Base-by-base conservation (phyloP, 176 grass and related monocot genomes). In the Chloris gayana region DNA sequence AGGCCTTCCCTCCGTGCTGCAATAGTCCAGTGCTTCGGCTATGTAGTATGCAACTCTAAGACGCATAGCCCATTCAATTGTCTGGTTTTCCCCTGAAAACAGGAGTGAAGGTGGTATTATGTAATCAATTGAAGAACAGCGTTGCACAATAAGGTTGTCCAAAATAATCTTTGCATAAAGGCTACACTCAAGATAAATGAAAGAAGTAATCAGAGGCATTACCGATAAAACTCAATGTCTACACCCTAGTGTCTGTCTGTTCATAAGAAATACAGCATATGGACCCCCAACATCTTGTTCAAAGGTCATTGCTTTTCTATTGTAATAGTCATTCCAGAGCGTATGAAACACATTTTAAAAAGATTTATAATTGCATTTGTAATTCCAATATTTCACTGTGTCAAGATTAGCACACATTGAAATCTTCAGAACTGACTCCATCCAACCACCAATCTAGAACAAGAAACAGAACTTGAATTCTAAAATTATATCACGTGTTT, bases 61-160 rank as follows among this genome's bases (percentile, higher is more conserved):
- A 25, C 97, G 97, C 97, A 99, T 99, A 70, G 97, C 93, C 97
- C 97, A 99, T 83, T 99, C 97, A 73, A 99, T 89, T 69, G 97
- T 91, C 87, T 99, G 97, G 54, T 91, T 96, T 91, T 99, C 97
- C 93, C 93, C 97, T 99, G 84, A 76, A 81, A 34, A 24, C 21
- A 89, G 76, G 82, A 30, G 75, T 53, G 46, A 33, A 68, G 56
- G 26, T 6, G 70, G 66, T 35, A 64, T 81, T 54, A 88, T 63
- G 38, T 30, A 82, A 30, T 59, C 74, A 87, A 87, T n/a, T n/a
- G 47, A 80, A 38, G 6, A 13, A 29, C 11, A 26, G 27, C 38
- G 27, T 13, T 66, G 47, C 8, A 58, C 25, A 47, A 45, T n/a
- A 58, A 6, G 2, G 12, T 57, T 67, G 22, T 63, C 26, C 27